Base-by-base conservation (phyloP, 768 basidiomycete species). In the Auricularia auricula-judae region DNA sequence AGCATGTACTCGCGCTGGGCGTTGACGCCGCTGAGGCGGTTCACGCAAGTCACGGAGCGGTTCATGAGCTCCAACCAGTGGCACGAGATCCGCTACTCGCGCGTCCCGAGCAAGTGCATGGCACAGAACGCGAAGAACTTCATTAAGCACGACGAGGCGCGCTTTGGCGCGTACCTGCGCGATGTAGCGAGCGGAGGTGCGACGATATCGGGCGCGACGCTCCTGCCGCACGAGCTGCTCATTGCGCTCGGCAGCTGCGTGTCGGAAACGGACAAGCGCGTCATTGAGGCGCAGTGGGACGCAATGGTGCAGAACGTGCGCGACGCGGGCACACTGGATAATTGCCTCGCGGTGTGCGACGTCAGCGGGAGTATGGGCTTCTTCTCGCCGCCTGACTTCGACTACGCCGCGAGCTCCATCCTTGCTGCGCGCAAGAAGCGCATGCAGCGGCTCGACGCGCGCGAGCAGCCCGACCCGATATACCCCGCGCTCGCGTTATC, bases 311-410 rank as follows among this genome's bases (percentile, higher is more conserved):
- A 76, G 18, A 77, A 76, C 4, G 73, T 88, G 3, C 77, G 77
- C n/a, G 81, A 82, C 36, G 74, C 79, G 0, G 85, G 86, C 1
- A 71, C 73, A n/a, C 68, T 91, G 44, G 81, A 85, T 1, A 87
- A 84, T 66, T 78, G 81, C 10, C 70, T 91, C 33, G 88, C 88
- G 0, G 69, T 89, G 34, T 89, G 86, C 72, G 89, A 90, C 69
- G 87, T 89, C 18, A 88, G 86, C 0, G 87, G 85, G 0, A 87
- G 85, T 8, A 90, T 89, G 89, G 86, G 85, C 1, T 67, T 74
- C 23, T 2, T 16, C 66, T 1, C 33, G 1, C 66, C 71, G 33
- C 0, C 64, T 18, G 29, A 59, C 16, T 35, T 21, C 10, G 54
- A 56, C n/a, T 29, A 29, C 29, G 29, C 29, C 29, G 29, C 29